Evolutionary conservation across 2,329 filamentous ascomycete species (phyloP), one percentile per base, ranked within the genome.

Genomic region (Chalaropsis thielavioides): DNA sequence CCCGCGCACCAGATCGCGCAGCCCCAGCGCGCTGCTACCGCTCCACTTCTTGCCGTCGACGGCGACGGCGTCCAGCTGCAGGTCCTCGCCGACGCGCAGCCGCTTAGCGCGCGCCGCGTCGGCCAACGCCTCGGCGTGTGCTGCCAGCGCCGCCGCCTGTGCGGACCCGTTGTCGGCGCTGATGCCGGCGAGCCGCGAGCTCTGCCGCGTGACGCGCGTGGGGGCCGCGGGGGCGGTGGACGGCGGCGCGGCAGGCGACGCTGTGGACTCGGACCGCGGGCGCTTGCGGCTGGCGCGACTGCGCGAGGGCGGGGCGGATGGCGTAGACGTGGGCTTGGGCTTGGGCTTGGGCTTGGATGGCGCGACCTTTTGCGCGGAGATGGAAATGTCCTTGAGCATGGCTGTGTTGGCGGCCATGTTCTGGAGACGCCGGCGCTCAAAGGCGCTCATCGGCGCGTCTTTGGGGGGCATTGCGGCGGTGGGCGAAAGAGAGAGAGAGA

Each of bases 331-430:
- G 1, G 80, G 75, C 0, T 77, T 74, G 1, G 80, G 75, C 13
- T 62, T 65, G 27, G 64, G 59, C 43, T 62, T 63, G 22, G 62
- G 44, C 3, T n/a, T n/a, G n/a, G n/a, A n/a, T n/a, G 24, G 60
- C 64, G 82, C 83, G 0, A 82, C 79, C 0, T 86, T 88, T 11
- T 88, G 78, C 24, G 89, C 85, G 0, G 87, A 82, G 1, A 84
- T 83, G 1, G 88, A 86, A 0, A 95, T 82, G 67, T 91, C 87
- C 67, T 88, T 88, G 0, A 96, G 76, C 0, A 96, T 72, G 0
- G 87, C 89, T 74, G 92, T 87, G 70, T 95, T 94, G 64, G 89
- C 86, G 0, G 87, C 89, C 49, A 95, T 95, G 69, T 96, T 96
- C 67, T 91, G 90, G 17, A 90, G 82, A 0, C 92, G 82, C 69